Base-by-base conservation (phyloP, 352 stramenopile species). In the Phytophthora colocasiae region DNA sequence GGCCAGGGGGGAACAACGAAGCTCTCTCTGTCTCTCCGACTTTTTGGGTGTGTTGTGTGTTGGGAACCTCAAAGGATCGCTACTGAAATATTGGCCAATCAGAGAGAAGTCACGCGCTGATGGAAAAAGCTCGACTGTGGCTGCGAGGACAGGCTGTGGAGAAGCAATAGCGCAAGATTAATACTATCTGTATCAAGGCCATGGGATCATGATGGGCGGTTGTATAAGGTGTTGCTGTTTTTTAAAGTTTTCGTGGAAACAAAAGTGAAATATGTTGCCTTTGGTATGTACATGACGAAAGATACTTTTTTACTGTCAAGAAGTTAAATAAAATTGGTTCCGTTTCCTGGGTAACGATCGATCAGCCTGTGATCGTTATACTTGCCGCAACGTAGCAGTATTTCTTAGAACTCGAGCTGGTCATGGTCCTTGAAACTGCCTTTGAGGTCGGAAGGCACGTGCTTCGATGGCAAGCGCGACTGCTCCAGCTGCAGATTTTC, bases 401-500 rank as follows among this genome's bases (percentile, higher is more conserved):
- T 17, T 54, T 2, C 14, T 49, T 71, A 80, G 40, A 75, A 80
- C 41, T 58, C 59, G 47, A 80, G 55, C 15, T 66, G 50, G 32
- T 49, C 48, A n/a, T 70, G 38, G 49, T 73, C 55, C 22, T 77
- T 68, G 48, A 81, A 78, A 49, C 50, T 72, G 15, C 69, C 69
- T 27, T 55, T 57, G 45, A 81, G 58, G 47, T 78, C 73, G 39
- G 52, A 64, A 0, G 61, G 44, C 14, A 27, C 6, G n/a, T 63
- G 69, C 26, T 61, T 67, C 9, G 62, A 60, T 22, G 58, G 40
- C 15, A 72, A 32, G 24, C 69, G 65, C 26, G 73, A 58, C n/a
- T 84, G 69, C 66, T 93, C 86, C 34, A 95, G 69, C 34, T 92
- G 76, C 22, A 95, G 52, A 32, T 85, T 84, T 50, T 88, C 82